Conservation (phyloP, 352 stramenopile species). For the Globisporangium iwayamae region DNA sequence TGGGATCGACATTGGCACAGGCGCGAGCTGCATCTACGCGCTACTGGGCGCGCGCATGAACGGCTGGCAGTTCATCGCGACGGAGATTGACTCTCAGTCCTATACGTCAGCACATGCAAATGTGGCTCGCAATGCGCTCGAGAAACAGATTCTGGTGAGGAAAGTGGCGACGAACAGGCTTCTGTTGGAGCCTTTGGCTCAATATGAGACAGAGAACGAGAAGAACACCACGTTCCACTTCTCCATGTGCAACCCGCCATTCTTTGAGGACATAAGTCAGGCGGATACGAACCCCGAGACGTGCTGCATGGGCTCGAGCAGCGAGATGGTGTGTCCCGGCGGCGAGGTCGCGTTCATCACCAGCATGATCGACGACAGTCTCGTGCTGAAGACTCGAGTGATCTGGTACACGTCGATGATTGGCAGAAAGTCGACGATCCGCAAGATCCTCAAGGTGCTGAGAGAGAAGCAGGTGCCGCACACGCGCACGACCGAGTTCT, state of each 20-base stretch:
- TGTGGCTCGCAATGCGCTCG: constrained; percentile 86
- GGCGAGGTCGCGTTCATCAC: constrained; percentile 94
- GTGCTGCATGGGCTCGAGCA: constrained; percentile 66
- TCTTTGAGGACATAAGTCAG: constrained; percentile 86
- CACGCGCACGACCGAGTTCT: constrained; percentile 92
- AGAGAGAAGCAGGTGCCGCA: constrained; percentile 61
- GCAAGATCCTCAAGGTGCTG: constrained; percentile 84
- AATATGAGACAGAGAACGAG: constrained; percentile 8
- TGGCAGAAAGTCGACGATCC: constrained; percentile 90
- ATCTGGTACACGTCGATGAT: constrained; percentile 95
- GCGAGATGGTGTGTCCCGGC: constrained; percentile 86
- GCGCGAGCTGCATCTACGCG: constrained; percentile 95
- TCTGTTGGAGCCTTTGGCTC: constrained; percentile 43
- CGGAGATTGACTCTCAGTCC: constrained; percentile 91
- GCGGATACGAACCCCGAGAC: constrained; percentile 74
- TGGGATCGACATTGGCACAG: constrained; percentile 95
- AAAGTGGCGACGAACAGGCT: constrained; percentile 38
- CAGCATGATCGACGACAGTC: constrained; percentile 91
- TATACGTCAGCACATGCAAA: constrained; percentile 83
- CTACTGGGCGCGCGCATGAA: constrained; percentile 88
- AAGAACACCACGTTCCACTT: constrained; percentile 73
- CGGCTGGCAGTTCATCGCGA: constrained; percentile 91
- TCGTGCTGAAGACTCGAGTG: constrained; percentile 66
- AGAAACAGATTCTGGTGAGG: constrained; percentile 51
- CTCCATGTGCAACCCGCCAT: constrained; percentile 97